A percentile compares a stretch with the other conserved stretches of the same genome.
These are phyloP conservation scores for Schizosaccharomyces osmophilus DNA, from an alignment of 805 yeast genomes.

Conservation along the genomic window DNA sequence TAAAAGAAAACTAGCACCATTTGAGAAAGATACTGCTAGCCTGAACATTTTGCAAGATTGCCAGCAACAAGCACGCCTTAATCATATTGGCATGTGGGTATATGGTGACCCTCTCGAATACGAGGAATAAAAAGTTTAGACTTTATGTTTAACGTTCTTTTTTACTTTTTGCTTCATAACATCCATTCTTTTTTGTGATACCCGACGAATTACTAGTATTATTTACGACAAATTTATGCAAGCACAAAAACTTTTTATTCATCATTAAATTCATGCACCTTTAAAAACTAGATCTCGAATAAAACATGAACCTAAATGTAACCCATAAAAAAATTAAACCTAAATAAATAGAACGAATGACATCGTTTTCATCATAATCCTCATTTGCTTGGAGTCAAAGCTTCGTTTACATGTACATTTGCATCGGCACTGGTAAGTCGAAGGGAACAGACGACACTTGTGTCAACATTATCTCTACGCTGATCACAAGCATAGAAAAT, in stretches of 20 bases:
- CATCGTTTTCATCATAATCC: too few species aligned
- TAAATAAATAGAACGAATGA: background rate
- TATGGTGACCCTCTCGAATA: constrained; percentile 21
- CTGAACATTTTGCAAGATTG: constrained; percentile 3
- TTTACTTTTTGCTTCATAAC: background rate
- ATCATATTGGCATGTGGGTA: constrained; percentile 46
- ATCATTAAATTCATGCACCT: background rate
- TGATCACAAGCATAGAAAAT: constrained; percentile 2
- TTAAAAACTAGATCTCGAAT: background rate
- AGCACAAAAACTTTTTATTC: background rate
- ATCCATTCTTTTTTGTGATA: background rate
- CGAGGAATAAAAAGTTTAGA: constrained; percentile 3
- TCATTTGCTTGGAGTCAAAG: too few species aligned
- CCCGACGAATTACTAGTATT: background rate
- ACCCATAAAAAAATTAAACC: background rate
- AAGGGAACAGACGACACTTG: constrained; percentile 1
- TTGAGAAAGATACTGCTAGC: constrained; percentile 1
- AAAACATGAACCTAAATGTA: background rate
- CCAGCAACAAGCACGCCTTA: constrained; percentile 34
- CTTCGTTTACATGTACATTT: too few species aligned
- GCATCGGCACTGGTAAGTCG: background rate
- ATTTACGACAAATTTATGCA: background rate
- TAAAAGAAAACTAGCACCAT: constrained; percentile 2
- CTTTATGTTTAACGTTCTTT: background rate
- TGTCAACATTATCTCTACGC: background rate